Conservation (phyloP, 768 basidiomycete genomes). For the Trametes elegans region DNA sequence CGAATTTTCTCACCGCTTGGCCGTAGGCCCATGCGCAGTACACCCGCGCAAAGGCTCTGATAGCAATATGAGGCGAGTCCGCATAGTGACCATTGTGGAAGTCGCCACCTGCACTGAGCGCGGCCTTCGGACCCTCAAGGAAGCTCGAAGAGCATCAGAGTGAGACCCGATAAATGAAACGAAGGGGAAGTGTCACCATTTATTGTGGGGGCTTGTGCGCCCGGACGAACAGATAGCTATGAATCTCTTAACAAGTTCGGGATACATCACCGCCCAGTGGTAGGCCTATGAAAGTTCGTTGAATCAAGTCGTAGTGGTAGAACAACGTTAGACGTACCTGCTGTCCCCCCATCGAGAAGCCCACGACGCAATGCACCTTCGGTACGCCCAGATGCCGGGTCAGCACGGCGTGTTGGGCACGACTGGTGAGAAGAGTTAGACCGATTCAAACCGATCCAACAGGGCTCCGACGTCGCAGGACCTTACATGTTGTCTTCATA, state of each 20-base stretch:
- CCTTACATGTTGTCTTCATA: slow-evolving; percentile 32
- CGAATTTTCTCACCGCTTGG: slow-evolving; percentile 38
- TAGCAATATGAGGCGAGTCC: slow-evolving; percentile 40
- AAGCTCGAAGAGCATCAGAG: slow-evolving; percentile 36
- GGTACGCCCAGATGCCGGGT: slow-evolving; percentile 24
- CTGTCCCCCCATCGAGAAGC: slow-evolving; percentile 32
- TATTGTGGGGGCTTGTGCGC: slow-evolving; percentile 51
- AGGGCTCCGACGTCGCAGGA: not conserved
- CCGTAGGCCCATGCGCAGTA: slow-evolving; percentile 57
- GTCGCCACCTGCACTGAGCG: slow-evolving; percentile 49
- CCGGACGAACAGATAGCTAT: slow-evolving; percentile 51
- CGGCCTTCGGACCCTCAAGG: slow-evolving; percentile 54
- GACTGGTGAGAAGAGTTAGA: slow-evolving; percentile 11
- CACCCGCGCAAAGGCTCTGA: slow-evolving; percentile 54
- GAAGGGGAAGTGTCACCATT: slow-evolving; percentile 35
- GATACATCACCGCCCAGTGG: slow-evolving; percentile 54
- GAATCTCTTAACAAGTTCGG: slow-evolving; percentile 47
- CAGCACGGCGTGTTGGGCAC: slow-evolving; percentile 28
- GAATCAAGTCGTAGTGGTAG: not conserved
- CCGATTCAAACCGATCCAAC: too few species aligned
- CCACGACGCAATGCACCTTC: slow-evolving; percentile 25
- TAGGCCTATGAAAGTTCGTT: slow-evolving; percentile 38
- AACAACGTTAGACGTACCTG: slow-evolving; percentile 19
- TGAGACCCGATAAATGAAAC: not conserved
- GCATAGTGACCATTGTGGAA: slow-evolving; percentile 52